Percentiles rank a stretch among this genome's conserved stretches.
phyloP scores from a whole-genome alignment of 495 filamentous ascomycete species.

The Daldinia bambusicola region DNA sequence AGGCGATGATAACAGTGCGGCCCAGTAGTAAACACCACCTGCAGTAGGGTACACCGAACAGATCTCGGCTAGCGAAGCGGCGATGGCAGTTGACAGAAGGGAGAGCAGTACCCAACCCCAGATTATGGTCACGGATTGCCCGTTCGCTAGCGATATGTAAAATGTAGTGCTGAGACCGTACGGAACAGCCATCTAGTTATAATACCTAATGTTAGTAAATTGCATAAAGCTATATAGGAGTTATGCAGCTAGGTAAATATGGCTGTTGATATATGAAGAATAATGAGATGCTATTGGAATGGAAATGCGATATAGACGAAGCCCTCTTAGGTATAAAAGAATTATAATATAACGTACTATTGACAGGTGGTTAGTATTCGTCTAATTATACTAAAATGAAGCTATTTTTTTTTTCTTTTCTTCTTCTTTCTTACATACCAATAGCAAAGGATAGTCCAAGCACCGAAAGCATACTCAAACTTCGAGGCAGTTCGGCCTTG shows the following conservation, averaged over 20 bases:
- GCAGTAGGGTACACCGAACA: constrained; percentile 71
- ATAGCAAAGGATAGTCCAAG: constrained; percentile 63
- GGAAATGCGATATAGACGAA: not conserved
- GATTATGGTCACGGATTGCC: constrained; percentile 61
- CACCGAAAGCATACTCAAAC: constrained; percentile 72
- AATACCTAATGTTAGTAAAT: constrained; percentile 1
- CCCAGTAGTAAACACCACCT: constrained; percentile 75
- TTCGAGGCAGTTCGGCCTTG: constrained; percentile 70
- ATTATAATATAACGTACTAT: constrained; percentile 25
- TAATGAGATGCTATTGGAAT: not conserved
- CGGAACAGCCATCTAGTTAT: constrained; percentile 27
- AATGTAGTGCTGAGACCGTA: constrained; percentile 66
- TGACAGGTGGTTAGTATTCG: constrained; percentile 44
- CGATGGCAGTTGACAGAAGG: constrained; percentile 68
- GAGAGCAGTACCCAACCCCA: constrained; percentile 69
- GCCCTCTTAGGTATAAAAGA: not conserved
- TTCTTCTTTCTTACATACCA: constrained; percentile 17
- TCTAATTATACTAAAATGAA: not conserved
- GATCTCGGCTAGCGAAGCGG: constrained; percentile 72
- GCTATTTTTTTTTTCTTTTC: not conserved
- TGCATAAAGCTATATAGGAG: not conserved
- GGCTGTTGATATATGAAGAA: constrained; percentile 34
- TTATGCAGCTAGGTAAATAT: not conserved
- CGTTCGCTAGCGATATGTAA: constrained; percentile 71
- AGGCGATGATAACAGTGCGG: constrained; percentile 67